Evolutionary conservation across 257 asterid genomes (phyloP), one percentile per base, ranked within the genome.

Genomic region (Capsicum chinense): DNA sequence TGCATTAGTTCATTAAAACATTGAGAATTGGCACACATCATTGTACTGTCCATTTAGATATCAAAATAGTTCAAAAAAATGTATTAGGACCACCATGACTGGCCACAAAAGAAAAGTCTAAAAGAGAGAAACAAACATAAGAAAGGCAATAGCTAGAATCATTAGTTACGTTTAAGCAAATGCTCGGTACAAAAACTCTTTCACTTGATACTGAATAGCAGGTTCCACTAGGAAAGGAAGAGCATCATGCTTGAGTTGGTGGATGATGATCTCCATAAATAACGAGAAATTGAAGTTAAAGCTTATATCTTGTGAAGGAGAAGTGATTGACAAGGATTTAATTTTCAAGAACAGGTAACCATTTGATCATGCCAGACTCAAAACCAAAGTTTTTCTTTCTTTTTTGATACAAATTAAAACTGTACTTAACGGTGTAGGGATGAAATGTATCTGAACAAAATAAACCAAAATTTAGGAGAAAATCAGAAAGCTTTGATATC

Each of bases 1-100:
- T 96, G 98, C 91, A 90, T 60, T 86, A 71, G 58, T 87, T 90
- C 83, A 70, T 80, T 33, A 76, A 57, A 21, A 2, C 67, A 59
- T 58, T 79, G 57, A 56, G 44, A 39, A 56, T 63, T 73, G 67
- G 52, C 44, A 60, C 14, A 39, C 15, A 54, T 13, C 19, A 33
- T 17, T 48, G 3, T 33, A 15, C 13, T 35, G 47, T 3, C 7
- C 9, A 71, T 83, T 33, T 42, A 48, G 21, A 7, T 62, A 85
- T 70, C 58, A 66, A 71, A 81, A 44, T 33, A 16, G 9, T 10
- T 56, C 21, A 66, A 64, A 19, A 35, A 35, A 83, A 19, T 5
- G 52, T 60, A 64, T 52, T 81, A 4, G 44, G 14, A 66, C 73
- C 63, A 26, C 64, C 81, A 54, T n/a, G 37, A 71, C 64, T 56